Evolutionary conservation across 352 stramenopile genomes (phyloP), one percentile per base, ranked within the genome.

Genomic region (Elongisporangium anandrum): DNA sequence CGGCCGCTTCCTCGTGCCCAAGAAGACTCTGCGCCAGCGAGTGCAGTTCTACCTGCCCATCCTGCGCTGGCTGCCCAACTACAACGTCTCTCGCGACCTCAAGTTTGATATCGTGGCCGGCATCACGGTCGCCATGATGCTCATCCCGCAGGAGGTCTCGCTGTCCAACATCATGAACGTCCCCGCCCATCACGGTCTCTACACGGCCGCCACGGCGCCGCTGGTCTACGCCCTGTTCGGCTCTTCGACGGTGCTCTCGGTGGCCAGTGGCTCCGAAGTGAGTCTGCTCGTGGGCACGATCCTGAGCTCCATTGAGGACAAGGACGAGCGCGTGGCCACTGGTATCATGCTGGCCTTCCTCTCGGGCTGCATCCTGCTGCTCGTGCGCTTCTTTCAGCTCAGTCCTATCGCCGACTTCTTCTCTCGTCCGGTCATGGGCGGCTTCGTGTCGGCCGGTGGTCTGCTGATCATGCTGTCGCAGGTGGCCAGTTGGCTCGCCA

Each of bases 391-490:
- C n/a, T 60, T 95, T 12, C 76, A 81, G n/a, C 74, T 96, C 50
- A 88, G 88, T 20, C 87, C 94, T 47, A 70, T 97, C 48, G 86
- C 86, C 19, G 86, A 89, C 51, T 95, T 98, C 68, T 83, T 97
- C 61, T 92, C 82, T 0, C 81, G 94, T 55, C 86, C 91, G 2
- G 88, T 97, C 53, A 82, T 97, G 64, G 89, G 81, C 12, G 90
- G 90, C 34, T 98, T 98, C 66, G 95, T 94, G 50, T 93, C 80
- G 13, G 90, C 74, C 38, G 87, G 85, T 5, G 85, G 87, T 20
- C 72, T 98, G 47, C 81, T 96, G 57, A 98, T 98, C 70, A 88
- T 81, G 23, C 77, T 92, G 26, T 94, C 83, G n/a, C 87, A 98
- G 70, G 61, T 97, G 10, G 86, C 88, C 53, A 88, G 88, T 60